Percentiles rank a stretch among this genome's conserved stretches.
Conservation (phyloP, 371 early-diverging fungal genomes). For the Lichtheimia hyalospora region DNA sequence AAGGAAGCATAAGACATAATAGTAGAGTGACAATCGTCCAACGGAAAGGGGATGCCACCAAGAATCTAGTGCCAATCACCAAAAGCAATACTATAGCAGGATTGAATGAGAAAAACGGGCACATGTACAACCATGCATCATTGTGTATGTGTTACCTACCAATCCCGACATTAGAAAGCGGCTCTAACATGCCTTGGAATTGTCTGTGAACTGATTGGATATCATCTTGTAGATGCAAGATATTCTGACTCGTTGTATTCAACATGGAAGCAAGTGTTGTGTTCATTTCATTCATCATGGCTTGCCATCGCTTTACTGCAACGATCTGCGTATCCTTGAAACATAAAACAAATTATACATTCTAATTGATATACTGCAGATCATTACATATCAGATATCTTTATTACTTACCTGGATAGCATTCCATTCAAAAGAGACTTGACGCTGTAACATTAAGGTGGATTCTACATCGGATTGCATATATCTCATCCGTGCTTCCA, state of each 20-base stretch:
- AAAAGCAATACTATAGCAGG: too few species aligned
- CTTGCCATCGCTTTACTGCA: background rate
- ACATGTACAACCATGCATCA: too few species aligned
- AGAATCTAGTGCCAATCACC: too few species aligned
- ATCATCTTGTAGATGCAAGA: background rate
- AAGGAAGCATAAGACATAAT: background rate
- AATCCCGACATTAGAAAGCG: background rate
- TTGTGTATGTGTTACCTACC: background rate
- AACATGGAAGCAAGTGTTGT: background rate
- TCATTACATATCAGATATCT: too few species aligned
- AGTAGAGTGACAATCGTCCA: background rate
- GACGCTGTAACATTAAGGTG: background rate
- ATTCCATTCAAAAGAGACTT: background rate
- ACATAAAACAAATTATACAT: background rate
- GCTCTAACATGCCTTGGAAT: background rate
- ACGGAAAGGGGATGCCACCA: too few species aligned
- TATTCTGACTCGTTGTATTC: background rate
- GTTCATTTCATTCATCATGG: background rate
- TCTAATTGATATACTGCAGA: too few species aligned
- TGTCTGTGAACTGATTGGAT: constrained; percentile 4
- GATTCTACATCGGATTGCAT: constrained; percentile 4
- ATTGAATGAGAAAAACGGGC: too few species aligned
- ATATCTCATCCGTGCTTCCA: background rate
- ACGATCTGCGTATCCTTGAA: background rate
- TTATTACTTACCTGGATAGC: constrained; percentile 2